phyloP scores from a whole-genome alignment of 352 stramenopile species.

The Globisporangium alternatum region DNA sequence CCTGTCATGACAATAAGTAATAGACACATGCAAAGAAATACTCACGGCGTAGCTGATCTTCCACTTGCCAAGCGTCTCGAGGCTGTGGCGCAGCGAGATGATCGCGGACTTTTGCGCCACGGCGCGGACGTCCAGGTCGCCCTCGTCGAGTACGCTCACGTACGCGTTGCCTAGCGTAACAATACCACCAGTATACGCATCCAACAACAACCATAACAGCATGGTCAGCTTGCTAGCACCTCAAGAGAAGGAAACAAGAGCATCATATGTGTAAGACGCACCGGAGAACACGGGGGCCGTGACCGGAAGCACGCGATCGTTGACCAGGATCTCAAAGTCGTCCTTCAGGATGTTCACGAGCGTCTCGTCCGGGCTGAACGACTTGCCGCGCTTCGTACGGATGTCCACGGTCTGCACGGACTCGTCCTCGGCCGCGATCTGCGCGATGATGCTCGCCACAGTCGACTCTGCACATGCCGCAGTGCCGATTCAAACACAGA shows the following conservation, averaged over 20 bases:
- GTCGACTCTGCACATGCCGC: constrained; percentile 48
- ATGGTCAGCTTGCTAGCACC: not conserved
- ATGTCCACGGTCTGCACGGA: constrained; percentile 68
- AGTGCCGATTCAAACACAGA: not conserved
- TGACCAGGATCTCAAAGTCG: constrained; percentile 82
- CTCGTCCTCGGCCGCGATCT: constrained; percentile 77
- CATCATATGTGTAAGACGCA: constrained; percentile 10
- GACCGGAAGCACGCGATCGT: constrained; percentile 73
- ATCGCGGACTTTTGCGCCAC: constrained; percentile 79
- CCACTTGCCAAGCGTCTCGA: constrained; percentile 76
- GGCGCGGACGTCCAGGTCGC: constrained; percentile 73
- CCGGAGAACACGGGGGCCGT: constrained; percentile 66
- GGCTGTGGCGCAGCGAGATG: constrained; percentile 67
- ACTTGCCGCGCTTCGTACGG: constrained; percentile 51
- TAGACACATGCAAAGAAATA: not conserved
- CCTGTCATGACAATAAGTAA: not conserved
- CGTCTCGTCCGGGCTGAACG: constrained; percentile 59
- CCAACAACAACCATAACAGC: not conserved
- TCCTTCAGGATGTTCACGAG: constrained; percentile 69
- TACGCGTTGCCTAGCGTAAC: constrained; percentile 51
- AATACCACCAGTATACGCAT: not conserved
- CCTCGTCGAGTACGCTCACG: constrained; percentile 65
- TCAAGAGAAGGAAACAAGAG: not conserved
- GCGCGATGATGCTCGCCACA: constrained; percentile 62
- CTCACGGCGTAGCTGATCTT: constrained; percentile 64